Evolutionary conservation across 169 alveolate genomes (phyloP).

Genomic region (Plasmodium gaboni): DNA sequence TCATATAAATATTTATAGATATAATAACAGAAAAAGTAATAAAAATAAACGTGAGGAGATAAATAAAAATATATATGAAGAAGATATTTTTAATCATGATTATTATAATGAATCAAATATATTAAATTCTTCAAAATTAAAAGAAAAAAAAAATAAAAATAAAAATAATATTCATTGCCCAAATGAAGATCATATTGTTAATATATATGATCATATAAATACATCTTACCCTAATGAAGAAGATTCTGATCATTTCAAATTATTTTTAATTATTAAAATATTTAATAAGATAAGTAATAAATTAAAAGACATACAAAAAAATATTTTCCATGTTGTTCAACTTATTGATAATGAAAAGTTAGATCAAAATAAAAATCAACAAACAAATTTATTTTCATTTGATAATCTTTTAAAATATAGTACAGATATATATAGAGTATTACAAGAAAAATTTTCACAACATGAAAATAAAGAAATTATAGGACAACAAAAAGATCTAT

Average conservation of each 20-base stretch:
- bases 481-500: not conserved
- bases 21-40: no score
- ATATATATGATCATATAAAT: no score
- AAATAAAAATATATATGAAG: no score
- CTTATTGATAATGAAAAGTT: not conserved
- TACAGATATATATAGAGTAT: constrained; percentile 3
- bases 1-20: no score
- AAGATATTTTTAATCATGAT: no score
- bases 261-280: constrained; percentile 27
- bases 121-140: no score
- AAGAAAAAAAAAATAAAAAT: no score
- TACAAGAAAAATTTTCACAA: constrained; percentile 20
- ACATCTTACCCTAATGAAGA: not conserved
- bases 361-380: not conserved
- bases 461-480: not conserved
- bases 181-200: no score
- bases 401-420: constrained; percentile 36
- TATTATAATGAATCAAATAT: no score
- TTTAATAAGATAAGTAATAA: constrained; percentile 19
- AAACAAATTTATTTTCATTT: constrained; percentile 10
- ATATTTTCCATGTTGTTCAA: constrained; percentile 30
- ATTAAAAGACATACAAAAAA: constrained; percentile 22
- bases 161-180: no score
- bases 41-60: no score
- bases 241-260: constrained; percentile 45